Percentiles rank a stretch among this genome's conserved stretches.
phyloP scores from a whole-genome alignment of 2,329 filamentous ascomycete species.

The Basipetospora chlamydospora region DNA sequence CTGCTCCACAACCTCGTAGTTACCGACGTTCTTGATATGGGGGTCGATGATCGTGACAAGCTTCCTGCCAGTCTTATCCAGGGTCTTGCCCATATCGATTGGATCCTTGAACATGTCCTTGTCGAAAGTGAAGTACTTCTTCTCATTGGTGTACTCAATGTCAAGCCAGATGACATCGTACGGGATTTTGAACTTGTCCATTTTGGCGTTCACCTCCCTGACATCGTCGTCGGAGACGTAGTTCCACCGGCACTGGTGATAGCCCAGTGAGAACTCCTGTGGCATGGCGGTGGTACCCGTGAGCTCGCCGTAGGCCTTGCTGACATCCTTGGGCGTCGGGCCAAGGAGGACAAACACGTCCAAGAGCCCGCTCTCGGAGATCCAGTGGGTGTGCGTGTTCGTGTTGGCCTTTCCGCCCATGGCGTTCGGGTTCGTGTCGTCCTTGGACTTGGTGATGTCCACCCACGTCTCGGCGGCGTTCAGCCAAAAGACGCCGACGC shows the following conservation, averaged over 20 bases:
- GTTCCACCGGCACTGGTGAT: slow-evolving; percentile 98
- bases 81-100: slow-evolving; percentile 71
- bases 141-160: slow-evolving; percentile 91
- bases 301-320: slow-evolving; percentile 70
- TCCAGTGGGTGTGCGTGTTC: slow-evolving; percentile 87
- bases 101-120: slow-evolving; percentile 76
- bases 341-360: slow-evolving; percentile 94
- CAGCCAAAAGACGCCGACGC: slow-evolving; percentile 93
- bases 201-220: slow-evolving; percentile 88
- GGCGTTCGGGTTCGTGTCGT: slow-evolving; percentile 59
- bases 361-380: slow-evolving; percentile 78
- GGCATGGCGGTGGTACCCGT: slow-evolving; percentile 87
- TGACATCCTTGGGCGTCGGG: slow-evolving; percentile 69
- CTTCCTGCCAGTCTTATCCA: slow-evolving; percentile 75
- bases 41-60: slow-evolving; percentile 92
- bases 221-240: slow-evolving; percentile 96
- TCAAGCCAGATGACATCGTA: slow-evolving; percentile 99
- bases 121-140: slow-evolving; percentile 98
- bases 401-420: slow-evolving; percentile 55
- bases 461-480: slow-evolving; percentile 97
- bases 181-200: slow-evolving; percentile 88
- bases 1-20: slow-evolving; percentile 65
- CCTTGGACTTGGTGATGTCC: slow-evolving; percentile 73
- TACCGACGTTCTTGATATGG: slow-evolving; percentile 84
- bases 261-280: slow-evolving; percentile 80